Percentiles rank a stretch among this genome's conserved stretches.
These are phyloP conservation scores for Arctium minus DNA, from an alignment of 129 eudicot genomes.

Conservation along the genomic window DNA sequence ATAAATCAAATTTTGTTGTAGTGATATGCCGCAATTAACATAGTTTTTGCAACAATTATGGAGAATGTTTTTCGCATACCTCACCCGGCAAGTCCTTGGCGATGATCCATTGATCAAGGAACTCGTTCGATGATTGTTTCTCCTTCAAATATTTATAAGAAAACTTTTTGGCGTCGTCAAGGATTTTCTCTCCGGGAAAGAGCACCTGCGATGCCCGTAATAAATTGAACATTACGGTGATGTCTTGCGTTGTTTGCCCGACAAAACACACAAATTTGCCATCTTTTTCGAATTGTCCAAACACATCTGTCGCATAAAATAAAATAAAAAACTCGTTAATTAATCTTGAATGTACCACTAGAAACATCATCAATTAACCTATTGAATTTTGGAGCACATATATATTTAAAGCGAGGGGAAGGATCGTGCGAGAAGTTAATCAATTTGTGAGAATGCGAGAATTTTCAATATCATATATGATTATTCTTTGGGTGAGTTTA, in stretches of 20 bases:
- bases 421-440: too few relatives aligned
- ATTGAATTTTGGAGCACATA: too few relatives aligned
- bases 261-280: slow-evolving; percentile 3
- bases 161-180: slow-evolving; percentile 43
- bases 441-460: too few relatives aligned
- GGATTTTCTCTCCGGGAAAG: slow-evolving; percentile 14
- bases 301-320: slow-evolving; percentile 40
- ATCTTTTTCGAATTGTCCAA: slow-evolving; percentile 14
- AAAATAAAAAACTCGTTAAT: background rate
- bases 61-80: slow-evolving; percentile 19
- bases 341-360: background rate
- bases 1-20: too few relatives aligned
- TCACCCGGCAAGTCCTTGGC: slow-evolving; percentile 68
- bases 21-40: too few relatives aligned
- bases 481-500: too few relatives aligned
- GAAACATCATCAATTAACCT: background rate
- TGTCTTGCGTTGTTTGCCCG: slow-evolving; percentile 58
- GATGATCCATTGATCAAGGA: slow-evolving; percentile 64
- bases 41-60: too few relatives aligned
- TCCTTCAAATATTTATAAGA: slow-evolving; percentile 39
- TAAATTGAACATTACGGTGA: slow-evolving; percentile 58
- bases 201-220: slow-evolving; percentile 55
- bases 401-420: too few relatives aligned
- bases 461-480: too few relatives aligned
- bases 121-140: slow-evolving; percentile 41